These are phyloP conservation scores for Buxus sempervirens DNA, from an alignment of 164 flowering plant genomes.

Conservation along the genomic window DNA sequence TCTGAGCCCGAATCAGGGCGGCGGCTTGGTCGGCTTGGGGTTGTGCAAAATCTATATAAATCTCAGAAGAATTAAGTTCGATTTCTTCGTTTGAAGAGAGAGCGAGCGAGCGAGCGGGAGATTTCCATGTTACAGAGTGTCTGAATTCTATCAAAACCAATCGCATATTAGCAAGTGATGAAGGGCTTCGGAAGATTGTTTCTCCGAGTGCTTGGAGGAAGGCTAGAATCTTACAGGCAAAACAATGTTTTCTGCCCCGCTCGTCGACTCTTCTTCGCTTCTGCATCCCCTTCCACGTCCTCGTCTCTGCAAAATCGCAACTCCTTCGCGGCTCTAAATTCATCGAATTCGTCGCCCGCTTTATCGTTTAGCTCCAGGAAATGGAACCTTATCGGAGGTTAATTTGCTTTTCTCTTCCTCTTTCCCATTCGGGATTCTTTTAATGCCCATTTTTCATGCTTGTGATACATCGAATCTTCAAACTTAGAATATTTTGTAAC, in stretches of 20 bases:
- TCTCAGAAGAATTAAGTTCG: too few relatives aligned
- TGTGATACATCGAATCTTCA: too few relatives aligned
- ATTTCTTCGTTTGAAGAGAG: too few relatives aligned
- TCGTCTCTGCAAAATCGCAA: background rate
- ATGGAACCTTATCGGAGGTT: constrained; percentile 13
- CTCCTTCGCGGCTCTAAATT: constrained; percentile 1
- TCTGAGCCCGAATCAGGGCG: too few relatives aligned
- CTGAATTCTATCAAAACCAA: too few relatives aligned
- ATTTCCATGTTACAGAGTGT: too few relatives aligned
- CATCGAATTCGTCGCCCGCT: background rate
- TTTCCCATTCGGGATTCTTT: too few relatives aligned
- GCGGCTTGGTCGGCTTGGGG: too few relatives aligned
- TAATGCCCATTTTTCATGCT: background rate
- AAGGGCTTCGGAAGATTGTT: constrained; percentile 7
- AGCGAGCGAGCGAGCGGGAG: too few relatives aligned
- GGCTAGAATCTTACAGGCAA: background rate
- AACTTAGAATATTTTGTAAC: too few relatives aligned
- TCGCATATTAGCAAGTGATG: too few relatives aligned
- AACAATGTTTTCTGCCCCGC: background rate
- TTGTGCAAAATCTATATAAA: too few relatives aligned
- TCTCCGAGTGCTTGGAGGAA: constrained; percentile 2
- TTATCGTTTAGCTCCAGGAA: background rate
- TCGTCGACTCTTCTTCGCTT: background rate
- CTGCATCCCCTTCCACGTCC: background rate
- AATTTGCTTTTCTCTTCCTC: background rate